These are phyloP conservation scores for Atkinsonella texensis DNA, from an alignment of 2,329 filamentous ascomycete species.

Conservation along the genomic window DNA sequence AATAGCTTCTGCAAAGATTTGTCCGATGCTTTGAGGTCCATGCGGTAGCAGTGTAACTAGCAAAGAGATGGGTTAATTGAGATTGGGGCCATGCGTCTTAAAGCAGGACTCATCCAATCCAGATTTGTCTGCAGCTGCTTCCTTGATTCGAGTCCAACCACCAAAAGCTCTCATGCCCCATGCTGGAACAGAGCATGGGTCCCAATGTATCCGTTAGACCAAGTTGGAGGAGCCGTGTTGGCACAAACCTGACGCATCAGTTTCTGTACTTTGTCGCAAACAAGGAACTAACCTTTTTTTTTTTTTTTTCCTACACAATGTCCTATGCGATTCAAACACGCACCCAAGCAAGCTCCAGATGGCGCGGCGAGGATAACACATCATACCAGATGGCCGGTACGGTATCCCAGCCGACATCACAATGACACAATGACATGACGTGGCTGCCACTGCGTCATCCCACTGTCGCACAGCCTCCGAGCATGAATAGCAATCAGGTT, in stretches of 20 bases:
- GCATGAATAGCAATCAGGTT: neutral
- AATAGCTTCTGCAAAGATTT: too few relatives aligned
- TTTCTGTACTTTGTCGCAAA: too few relatives aligned
- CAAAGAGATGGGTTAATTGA: too few relatives aligned
- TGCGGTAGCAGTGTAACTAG: too few relatives aligned
- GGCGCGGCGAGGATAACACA: too few relatives aligned
- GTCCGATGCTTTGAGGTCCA: too few relatives aligned
- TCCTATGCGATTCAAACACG: too few relatives aligned
- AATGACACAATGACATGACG: neutral
- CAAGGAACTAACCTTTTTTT: too few relatives aligned
- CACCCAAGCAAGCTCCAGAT: too few relatives aligned
- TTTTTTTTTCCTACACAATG: too few relatives aligned
- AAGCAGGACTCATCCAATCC: slow-evolving; percentile 12
- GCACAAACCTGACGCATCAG: slow-evolving; percentile 17
- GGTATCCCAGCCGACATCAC: neutral
- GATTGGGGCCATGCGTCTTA: too few relatives aligned
- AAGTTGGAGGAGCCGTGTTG: slow-evolving; percentile 32
- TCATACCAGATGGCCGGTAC: too few relatives aligned
- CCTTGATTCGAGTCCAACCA: slow-evolving; percentile 24
- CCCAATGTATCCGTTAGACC: slow-evolving; percentile 49
- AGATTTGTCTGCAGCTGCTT: slow-evolving; percentile 29
- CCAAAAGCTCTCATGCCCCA: slow-evolving; percentile 44
- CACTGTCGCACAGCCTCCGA: neutral
- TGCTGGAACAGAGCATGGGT: slow-evolving; percentile 40
- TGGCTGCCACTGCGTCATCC: neutral